Conservation (phyloP, 2,329 filamentous ascomycete species). For the Exophiala phaeomuriformis region DNA sequence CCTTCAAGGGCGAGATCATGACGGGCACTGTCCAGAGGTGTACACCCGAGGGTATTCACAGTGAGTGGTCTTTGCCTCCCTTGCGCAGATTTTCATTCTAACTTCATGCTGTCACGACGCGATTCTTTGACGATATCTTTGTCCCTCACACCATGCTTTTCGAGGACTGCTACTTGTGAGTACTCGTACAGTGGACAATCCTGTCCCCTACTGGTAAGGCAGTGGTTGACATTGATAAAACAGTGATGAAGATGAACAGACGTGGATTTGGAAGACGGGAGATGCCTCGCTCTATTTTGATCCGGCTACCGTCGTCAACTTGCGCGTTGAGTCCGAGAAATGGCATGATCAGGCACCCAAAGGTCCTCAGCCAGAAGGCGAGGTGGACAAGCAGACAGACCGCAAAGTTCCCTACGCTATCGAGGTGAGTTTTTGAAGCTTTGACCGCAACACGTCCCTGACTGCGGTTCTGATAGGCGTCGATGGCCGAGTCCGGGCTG, state of each 20-base stretch:
- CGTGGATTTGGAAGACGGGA: conserved; percentile 76
- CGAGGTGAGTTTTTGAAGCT: conserved; percentile 30
- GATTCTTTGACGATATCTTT: conserved; percentile 92
- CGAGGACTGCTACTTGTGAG: conserved; percentile 68
- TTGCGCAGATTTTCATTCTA: not conserved
- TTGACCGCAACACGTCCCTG: conserved; percentile 11
- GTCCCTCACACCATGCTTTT: conserved; percentile 68
- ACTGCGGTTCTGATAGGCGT: conserved; percentile 31
- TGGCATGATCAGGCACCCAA: conserved; percentile 67
- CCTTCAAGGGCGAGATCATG: conserved; percentile 91
- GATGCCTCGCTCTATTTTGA: conserved; percentile 78
- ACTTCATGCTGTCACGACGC: conserved; percentile 58
- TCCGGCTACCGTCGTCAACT: conserved; percentile 77
- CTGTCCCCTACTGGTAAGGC: not conserved
- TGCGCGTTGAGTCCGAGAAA: conserved; percentile 76
- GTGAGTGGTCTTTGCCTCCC: conserved; percentile 39
- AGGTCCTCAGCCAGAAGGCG: conserved; percentile 6
- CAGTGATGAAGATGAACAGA: conserved; percentile 65
- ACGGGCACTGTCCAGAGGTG: conserved; percentile 73
- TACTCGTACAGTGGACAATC: conserved; percentile 14
- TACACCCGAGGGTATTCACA: conserved; percentile 63
- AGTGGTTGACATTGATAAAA: conserved; percentile 14
- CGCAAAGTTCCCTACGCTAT: conserved; percentile 37
- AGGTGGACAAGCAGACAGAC: conserved; percentile 15
- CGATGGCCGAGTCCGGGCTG: conserved; percentile 42